A percentile compares a stretch with the other conserved stretches of the same genome.
phyloP scores from a whole-genome alignment of 306 rosid species.

The Luffa aegyptiaca region DNA sequence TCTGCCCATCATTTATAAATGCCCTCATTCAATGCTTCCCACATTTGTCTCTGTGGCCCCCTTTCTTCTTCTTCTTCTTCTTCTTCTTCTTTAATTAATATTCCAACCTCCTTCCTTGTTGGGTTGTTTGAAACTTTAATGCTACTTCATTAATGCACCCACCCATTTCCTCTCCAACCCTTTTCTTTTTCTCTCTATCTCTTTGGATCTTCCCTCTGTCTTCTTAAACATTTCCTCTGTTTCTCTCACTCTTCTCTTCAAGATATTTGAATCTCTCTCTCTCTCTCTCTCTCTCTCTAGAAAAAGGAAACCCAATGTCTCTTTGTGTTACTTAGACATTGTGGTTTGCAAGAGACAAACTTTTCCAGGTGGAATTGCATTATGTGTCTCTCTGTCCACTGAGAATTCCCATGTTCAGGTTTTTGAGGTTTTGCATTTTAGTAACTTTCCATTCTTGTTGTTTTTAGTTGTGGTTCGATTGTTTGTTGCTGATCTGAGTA shows the following conservation, averaged over 20 bases:
- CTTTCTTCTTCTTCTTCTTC: conserved; percentile 30
- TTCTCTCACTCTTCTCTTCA: not conserved
- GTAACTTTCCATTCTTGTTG: not conserved
- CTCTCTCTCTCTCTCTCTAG: conserved; percentile 1
- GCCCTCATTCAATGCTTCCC: conserved; percentile 56
- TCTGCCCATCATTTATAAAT: conserved; percentile 41
- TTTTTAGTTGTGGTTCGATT: not conserved
- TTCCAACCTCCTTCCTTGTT: conserved; percentile 64
- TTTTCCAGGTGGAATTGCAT: not conserved
- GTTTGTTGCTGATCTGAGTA: not conserved
- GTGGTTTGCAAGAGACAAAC: not conserved
- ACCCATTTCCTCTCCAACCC: conserved; percentile 13
- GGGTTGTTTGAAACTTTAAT: conserved; percentile 69
- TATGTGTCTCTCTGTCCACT: conserved; percentile 11
- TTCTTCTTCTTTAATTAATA: conserved; percentile 51
- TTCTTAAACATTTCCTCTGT: conserved; percentile 1
- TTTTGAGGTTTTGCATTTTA: not conserved
- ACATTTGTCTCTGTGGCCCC: conserved; percentile 69
- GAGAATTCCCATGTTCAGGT: conserved; percentile 11
- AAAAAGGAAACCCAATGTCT: not conserved
- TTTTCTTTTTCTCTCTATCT: conserved; percentile 22
- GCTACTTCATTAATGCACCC: conserved; percentile 56
- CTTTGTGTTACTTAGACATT: not conserved
- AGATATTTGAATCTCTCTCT: not conserved
- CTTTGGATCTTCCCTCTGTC: conserved; percentile 27